Base-by-base conservation (phyloP, 1,139 yeast genomes). In the Ogataea hybrid region DNA sequence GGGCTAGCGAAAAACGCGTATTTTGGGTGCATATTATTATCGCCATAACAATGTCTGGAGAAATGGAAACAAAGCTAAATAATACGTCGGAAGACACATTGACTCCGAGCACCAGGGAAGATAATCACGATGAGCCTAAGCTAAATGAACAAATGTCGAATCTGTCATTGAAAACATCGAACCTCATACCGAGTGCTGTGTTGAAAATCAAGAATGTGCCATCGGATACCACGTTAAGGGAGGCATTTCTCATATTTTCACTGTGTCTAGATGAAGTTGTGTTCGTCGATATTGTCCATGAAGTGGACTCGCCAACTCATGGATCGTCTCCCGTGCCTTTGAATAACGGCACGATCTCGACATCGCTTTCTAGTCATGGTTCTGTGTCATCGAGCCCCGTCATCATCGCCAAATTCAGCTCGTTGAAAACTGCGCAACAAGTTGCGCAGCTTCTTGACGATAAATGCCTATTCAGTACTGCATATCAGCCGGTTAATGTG, bases 211-310 rank as follows among this genome's bases (percentile, higher is more conserved):
- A 69, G 46, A 83, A 84, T 56, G 63, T 88, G 17, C 97, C 97
- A 2, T 59, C 70, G 8, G 95, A 89, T 60, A 67, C 89, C 34
- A 65, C 90, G 3, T 61, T 73, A 25, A 78, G 96, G 57, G 97
- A 90, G 62, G 84, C 92, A 15, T 72, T 79, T 32, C 70, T 86
- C 27, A 71, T 90, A 25, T 90, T 90, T 60, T 77, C 96, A 6
- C 71, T 90, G 52, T 95, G 95, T 15, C 71, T 75, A 44, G 95
- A 87, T 53, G 87, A 84, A 52, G 61, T 81, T 27, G 33, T 45
- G 15, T 58, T 51, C 50, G 73, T 85, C 39, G 95, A 86, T 52
- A 63, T 87, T 39, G 66, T 67, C 33, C 71, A 71, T 46, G 69
- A 64, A 45, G 36, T 46, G 22, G 49, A 35, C 2, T 46, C 49